Evolutionary conservation across 306 rosid genomes (phyloP), one percentile per base, ranked within the genome.

Genomic region (Cucurbita maxima): DNA sequence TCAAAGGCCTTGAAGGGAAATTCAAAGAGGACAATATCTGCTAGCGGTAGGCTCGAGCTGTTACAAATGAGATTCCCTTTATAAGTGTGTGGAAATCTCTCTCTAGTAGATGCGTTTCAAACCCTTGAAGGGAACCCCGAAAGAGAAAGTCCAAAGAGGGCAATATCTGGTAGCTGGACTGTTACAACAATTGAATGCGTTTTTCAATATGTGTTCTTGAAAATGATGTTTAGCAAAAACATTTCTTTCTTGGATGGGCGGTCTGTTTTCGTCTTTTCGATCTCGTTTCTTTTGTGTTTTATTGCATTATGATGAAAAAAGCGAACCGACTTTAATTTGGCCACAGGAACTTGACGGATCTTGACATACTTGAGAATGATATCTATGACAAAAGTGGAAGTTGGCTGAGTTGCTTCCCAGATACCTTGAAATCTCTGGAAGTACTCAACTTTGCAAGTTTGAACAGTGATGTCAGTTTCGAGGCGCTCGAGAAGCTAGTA

Each of bases 371-470:
- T 66, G 91, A 87, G 81, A 89, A 88, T 76, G 94, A 86, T 20
- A 83, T 92, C 38, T 84, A 81, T n/a, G 94, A 89, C 74, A 83
- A 68, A 78, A 84, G 76, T 79, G 97, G 92, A 10, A 62, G 79
- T 77, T 92, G 97, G 97, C 82, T 92, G 82, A 87, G 89, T 71
- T 86, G 88, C 82, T 92, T 92, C 83, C 96, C 92, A 4, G 96
- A 87, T 56, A 86, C 78, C 82, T 87, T 86, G 85, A 86, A 91
- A 18, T 89, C 94, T 38, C 69, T 92, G 83, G 96, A 89, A 80
- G 82, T 84, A 45, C 82, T 92, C 61, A 92, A 92, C 83, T 87
- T 89, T 72, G 79, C 96, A 78, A 78, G 76, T 80, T 81, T 92
- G 75, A 79, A 80, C 41, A 82, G 40, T 10, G 88, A 87, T 15